Evolutionary conservation across 352 stramenopile species (phyloP), one percentile per base, ranked within the genome.

Genomic region (Globisporangium iwayamae): DNA sequence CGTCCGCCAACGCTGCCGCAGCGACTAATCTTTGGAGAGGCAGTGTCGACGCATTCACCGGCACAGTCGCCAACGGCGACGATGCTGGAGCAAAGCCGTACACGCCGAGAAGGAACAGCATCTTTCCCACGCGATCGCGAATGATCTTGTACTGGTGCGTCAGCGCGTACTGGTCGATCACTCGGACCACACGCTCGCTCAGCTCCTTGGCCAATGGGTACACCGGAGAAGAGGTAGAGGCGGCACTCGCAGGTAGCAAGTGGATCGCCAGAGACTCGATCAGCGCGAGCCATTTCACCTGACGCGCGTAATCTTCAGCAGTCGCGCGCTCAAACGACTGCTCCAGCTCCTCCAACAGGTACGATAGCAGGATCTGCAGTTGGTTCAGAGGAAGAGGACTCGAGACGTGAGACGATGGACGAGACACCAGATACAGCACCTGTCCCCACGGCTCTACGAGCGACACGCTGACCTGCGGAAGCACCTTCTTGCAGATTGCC

Each of bases 101-200:
- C 36, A 59, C 47, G 1, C 73, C 63, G 16, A 93, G 55, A n/a
- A 91, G 60, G 56, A 85, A 91, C 16, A 92, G 50, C 51, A 89
- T 69, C 43, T 78, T 76, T 2, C 72, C 85, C 4, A 75, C 78
- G 32, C 72, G 74, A 45, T 93, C 82, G 22, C 85, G 81, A 16
- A 93, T 88, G 58, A 91, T 91, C 65, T 89, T 88, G 78, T 93
- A 93, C 53, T 77, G 83, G 39, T 93, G 85, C 0, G 78, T 68
- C 48, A 93, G 56, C 0, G 75, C 78, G 13, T 90, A 77, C 32
- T 67, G 65, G 34, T 72, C 65, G 52, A 90, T 75, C 11, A 89
- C 74, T 13, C 54, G 54, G 8, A 87, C 32, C 22, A 78, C 67
- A 30, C 70, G 64, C 50, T 73, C 51, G 46, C 60, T 63, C 54